phyloP scores from a whole-genome alignment of 1,284 basidiomycete species.

The Austroboletus novae-zelandiae region DNA sequence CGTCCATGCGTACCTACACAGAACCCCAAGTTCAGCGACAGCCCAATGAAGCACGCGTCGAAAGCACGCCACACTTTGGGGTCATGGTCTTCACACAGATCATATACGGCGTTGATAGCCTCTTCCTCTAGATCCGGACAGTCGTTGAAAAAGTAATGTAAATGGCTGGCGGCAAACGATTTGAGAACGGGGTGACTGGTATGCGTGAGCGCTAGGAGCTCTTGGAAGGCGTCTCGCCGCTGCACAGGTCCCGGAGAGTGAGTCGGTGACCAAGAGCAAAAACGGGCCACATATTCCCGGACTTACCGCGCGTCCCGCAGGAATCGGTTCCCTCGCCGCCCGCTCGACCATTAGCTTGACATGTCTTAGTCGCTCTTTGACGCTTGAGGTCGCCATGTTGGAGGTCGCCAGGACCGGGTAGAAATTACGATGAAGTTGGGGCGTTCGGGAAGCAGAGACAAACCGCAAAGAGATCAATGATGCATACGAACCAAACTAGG shows the following conservation, averaged over 20 bases:
- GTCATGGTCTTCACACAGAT: slow-evolving; percentile 68
- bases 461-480: slow-evolving; percentile 16
- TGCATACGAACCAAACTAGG: slow-evolving; percentile 13
- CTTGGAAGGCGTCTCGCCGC: slow-evolving; percentile 25
- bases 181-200: slow-evolving; percentile 36
- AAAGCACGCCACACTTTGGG: slow-evolving; percentile 40
- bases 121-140: slow-evolving; percentile 69
- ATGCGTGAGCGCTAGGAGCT: slow-evolving; percentile 30
- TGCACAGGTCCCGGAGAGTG: slow-evolving; percentile 6
- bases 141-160: slow-evolving; percentile 58
- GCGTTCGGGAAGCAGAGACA: slow-evolving; percentile 1
- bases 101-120: slow-evolving; percentile 71
- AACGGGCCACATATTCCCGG: slow-evolving; percentile 1
- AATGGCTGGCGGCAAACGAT: slow-evolving; percentile 54
- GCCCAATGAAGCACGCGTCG: slow-evolving; percentile 1
- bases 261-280: not conserved
- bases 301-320: slow-evolving; percentile 22
- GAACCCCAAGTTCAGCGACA: slow-evolving; percentile 9
- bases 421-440: not conserved
- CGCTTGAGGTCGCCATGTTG: slow-evolving; percentile 24
- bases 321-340: slow-evolving; percentile 17
- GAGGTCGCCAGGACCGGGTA: not conserved
- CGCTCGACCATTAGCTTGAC: slow-evolving; percentile 23
- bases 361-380: slow-evolving; percentile 16
- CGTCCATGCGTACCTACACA: slow-evolving; percentile 67